Conservation (phyloP, 2,329 filamentous ascomycete species). For the Colletotrichum paranaense region DNA sequence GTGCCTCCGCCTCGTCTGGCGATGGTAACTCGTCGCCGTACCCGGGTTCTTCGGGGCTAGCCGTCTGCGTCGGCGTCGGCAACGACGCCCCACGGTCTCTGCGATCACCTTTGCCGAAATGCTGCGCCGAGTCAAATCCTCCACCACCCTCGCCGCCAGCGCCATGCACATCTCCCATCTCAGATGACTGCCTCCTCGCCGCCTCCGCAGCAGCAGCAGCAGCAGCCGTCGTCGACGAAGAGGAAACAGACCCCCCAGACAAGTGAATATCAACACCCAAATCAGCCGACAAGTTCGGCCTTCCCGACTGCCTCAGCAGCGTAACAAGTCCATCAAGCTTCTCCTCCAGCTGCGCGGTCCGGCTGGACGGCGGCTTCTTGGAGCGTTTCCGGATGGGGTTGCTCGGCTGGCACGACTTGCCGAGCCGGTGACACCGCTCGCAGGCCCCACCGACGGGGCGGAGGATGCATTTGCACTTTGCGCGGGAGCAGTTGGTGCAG, state of each 20-base stretch:
- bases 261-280: constrained; percentile 1
- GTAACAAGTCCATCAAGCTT: constrained; percentile 44
- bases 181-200: neutral
- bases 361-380: constrained; percentile 36
- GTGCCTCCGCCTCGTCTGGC: constrained; percentile 27
- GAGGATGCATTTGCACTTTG: constrained; percentile 58
- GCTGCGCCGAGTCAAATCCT: neutral
- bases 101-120: neutral
- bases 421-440: constrained; percentile 55
- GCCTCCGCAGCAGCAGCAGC: neutral
- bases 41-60: constrained; percentile 12
- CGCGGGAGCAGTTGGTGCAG: constrained; percentile 53
- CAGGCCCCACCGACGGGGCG: constrained; percentile 43
- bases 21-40: constrained; percentile 21
- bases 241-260: neutral
- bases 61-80: constrained; percentile 28
- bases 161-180: neutral
- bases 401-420: constrained; percentile 52
- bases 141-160: neutral
- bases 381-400: constrained; percentile 45
- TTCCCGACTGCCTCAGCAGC: constrained; percentile 39
- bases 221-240: neutral
- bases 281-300: neutral
- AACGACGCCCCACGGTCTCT: neutral
- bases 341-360: constrained; percentile 40